phyloP scores from a whole-genome alignment of 2,329 filamentous ascomycete genomes.

The Fusarium circinatum region DNA sequence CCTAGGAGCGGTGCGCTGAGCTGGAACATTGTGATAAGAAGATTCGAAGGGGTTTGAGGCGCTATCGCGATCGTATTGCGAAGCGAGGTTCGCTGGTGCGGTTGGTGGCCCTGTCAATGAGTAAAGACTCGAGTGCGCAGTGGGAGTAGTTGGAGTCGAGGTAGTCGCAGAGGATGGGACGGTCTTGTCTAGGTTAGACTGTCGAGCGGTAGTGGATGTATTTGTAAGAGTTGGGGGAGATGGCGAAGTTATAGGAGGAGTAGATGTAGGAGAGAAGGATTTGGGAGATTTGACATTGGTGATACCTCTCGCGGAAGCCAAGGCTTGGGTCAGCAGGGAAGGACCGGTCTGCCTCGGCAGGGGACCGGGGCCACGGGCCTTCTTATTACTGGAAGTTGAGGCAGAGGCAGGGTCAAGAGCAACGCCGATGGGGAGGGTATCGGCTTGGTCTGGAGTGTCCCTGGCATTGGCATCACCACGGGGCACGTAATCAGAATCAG shows the following conservation, averaged over 20 bases:
- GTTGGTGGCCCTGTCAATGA: constrained; percentile 16
- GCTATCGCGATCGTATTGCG: constrained; percentile 38
- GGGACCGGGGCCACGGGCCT: constrained; percentile 52
- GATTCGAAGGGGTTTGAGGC: constrained; percentile 16
- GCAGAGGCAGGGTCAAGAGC: constrained; percentile 18
- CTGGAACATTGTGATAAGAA: constrained; percentile 48
- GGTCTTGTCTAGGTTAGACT: constrained; percentile 25
- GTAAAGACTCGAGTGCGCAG: constrained; percentile 8
- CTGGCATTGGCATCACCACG: constrained; percentile 41
- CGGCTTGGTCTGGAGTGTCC: constrained; percentile 23
- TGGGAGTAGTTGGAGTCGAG: constrained; percentile 19
- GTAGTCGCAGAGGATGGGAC: constrained; percentile 14
- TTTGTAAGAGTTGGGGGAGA: constrained; percentile 10
- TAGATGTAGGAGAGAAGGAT: constrained; percentile 22
- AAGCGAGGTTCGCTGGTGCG: constrained; percentile 15
- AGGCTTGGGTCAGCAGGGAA: constrained; percentile 66
- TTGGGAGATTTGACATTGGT: constrained; percentile 30
- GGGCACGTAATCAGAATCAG: constrained; percentile 40
- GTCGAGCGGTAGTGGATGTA: constrained; percentile 12
- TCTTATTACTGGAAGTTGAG: constrained; percentile 53
- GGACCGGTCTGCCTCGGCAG: constrained; percentile 60
- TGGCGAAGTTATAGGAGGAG: constrained; percentile 25
- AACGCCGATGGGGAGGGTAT: constrained; percentile 21
- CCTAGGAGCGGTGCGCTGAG: constrained; percentile 49
- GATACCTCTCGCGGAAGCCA: constrained; percentile 68